Base-by-base conservation (phyloP, 2,329 filamentous ascomycete genomes). In the Neurospora sp. region DNA sequence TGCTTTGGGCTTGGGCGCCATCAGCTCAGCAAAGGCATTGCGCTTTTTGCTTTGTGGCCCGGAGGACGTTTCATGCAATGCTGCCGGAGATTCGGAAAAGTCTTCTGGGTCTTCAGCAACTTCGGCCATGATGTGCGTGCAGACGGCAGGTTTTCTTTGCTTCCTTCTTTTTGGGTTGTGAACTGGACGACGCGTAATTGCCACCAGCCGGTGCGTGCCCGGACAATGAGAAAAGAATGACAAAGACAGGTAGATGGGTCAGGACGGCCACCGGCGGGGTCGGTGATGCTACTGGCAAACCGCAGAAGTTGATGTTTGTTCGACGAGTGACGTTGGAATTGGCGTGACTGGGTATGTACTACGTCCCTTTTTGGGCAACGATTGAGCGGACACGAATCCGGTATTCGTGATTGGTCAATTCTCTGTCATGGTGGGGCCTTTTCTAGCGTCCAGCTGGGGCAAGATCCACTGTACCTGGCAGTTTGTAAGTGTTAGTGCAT, bases 1-100 rank as follows among this genome's bases (percentile, higher is more conserved):
- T 68, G 77, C 75, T 46, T 85, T 85, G 66, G 78, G 76, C 75
- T 84, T 86, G 15, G 82, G 80, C 1, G 83, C 79, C 80, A 89
- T 88, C 69, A 89, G 81, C 72, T 87, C 83, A 68, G 84, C 77
- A 77, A 89, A 76, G n/a, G 75, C 75, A 58, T 76, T 75, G 39
- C 73, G 71, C 82, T 74, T 73, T 67, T 71, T 70, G 67, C 52
- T 36, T 33, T n/a, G 46, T 15, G 46, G n/a, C 19, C 38, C 52
- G 4, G 66, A 38, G 28, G 36, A 52, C 7, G 8, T 70, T 67
- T 66, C 39, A 42, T 8, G 23, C 13, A 28, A 11, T 28, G 36
- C 28, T 11, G 38, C 33, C 1, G 13, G 52, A 3, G n/a, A 15
- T 40, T 73, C 68, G 33, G 23, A 11, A 17, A 72, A 38, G 11